These are phyloP conservation scores for Boletus subparvulus DNA, from an alignment of 768 basidiomycete species.

Conservation along the genomic window DNA sequence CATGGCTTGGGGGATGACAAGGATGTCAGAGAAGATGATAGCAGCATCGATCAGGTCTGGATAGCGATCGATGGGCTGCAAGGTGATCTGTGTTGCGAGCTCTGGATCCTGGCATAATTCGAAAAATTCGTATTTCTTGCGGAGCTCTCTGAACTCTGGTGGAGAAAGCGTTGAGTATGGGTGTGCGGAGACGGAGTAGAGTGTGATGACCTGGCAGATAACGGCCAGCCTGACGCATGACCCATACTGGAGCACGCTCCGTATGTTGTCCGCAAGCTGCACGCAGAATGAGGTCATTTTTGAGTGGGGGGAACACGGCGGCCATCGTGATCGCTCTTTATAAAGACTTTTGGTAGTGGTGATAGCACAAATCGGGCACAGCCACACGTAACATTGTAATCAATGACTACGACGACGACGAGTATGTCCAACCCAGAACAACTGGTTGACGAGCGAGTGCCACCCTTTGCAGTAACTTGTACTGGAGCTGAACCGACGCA, in stretches of 20 bases:
- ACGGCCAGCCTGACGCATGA: constrained; percentile 96
- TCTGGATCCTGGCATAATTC: constrained; percentile 91
- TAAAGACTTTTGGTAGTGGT: not conserved
- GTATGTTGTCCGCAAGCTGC: constrained; percentile 88
- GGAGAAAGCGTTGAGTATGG: not conserved
- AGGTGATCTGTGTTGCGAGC: constrained; percentile 84
- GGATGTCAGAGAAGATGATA: constrained; percentile 98
- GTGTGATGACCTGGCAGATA: constrained; percentile 78
- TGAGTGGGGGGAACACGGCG: constrained; percentile 63
- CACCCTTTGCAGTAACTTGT: not conserved
- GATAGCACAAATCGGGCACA: not conserved
- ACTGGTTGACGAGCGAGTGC: constrained; percentile 62
- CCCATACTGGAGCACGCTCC: constrained; percentile 95
- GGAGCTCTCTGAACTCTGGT: constrained; percentile 85
- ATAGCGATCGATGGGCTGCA: constrained; percentile 92
- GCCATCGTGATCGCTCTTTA: constrained; percentile 30
- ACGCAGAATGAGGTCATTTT: constrained; percentile 87
- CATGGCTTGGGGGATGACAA: constrained; percentile 97
- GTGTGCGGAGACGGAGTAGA: not conserved
- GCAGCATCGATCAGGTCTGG: constrained; percentile 86
- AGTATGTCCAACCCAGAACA: constrained; percentile 56
- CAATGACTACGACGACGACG: constrained; percentile 40
- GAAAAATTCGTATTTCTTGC: constrained; percentile 89
- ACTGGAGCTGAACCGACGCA: constrained; percentile 26
- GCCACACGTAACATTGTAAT: constrained; percentile 6